phyloP scores from a whole-genome alignment of 257 asterid genomes.

The Forsythia viridissima region DNA sequence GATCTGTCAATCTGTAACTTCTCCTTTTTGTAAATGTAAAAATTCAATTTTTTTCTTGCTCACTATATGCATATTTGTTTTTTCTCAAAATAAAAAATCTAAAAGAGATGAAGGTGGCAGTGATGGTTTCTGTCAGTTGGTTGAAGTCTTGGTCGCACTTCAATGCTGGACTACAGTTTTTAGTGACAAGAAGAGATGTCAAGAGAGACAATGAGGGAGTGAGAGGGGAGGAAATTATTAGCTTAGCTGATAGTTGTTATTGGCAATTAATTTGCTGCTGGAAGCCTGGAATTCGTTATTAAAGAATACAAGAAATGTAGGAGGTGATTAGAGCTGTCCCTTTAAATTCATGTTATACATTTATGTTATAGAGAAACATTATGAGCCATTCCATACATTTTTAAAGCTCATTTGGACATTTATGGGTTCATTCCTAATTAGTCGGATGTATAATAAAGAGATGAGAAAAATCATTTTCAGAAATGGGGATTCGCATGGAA shows the following conservation, averaged over 20 bases:
- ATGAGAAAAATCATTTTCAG: background rate
- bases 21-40: background rate
- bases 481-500: background rate
- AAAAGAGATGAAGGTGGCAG: background rate
- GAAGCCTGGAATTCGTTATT: too few species aligned
- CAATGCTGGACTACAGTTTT: background rate
- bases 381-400: background rate
- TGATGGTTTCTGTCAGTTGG: background rate
- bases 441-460: background rate
- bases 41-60: background rate
- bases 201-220: background rate
- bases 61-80: background rate
- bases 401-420: background rate
- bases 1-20: background rate
- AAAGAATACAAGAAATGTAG: background rate
- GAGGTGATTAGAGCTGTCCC: background rate
- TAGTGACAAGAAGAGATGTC: background rate
- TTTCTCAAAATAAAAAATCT: background rate
- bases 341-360: background rate
- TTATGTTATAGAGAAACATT: background rate
- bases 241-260: background rate
- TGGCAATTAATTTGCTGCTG: background rate
- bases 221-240: background rate
- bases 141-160: background rate
- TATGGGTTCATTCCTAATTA: background rate